Base-by-base conservation (phyloP, 2,329 filamentous ascomycete species). In the Trichoderma polysporum region DNA sequence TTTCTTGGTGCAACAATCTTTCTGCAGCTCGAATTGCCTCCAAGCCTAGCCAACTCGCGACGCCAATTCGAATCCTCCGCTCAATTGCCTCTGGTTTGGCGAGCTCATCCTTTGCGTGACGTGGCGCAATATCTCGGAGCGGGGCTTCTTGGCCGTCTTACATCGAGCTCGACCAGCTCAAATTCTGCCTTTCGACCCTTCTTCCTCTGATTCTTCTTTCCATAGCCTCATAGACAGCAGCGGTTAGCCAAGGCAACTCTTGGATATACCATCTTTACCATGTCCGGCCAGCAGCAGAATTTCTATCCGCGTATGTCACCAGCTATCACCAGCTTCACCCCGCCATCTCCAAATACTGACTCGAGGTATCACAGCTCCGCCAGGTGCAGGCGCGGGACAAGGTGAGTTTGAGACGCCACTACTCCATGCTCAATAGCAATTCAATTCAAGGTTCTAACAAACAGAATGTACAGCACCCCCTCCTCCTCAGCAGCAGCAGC, bases 221-320 rank as follows among this genome's bases (percentile, higher is more conserved):
- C 8, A 13, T 33, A 17, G 7, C 19, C 15, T n/a, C 8, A 13
- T 25, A 22, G 17, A 15, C 29, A 53, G 53, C 57, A 8, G 12
- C 45, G 12, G 8, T 49, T 1, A 6, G 12, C 6, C 31, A 49
- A n/a, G 25, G 37, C 19, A 37, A 39, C 22, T 35, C 37, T 22
- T 31, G 10, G 5, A 35, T n/a, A 5, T 19, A 22, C 29, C n/a
- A n/a, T n/a, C 58, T 25, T 50, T 29, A 68, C 7, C 68, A 83
- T 84, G 79, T 80, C 81, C 67, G 75, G 74, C 62, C 76, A 77
- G 49, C 73, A 76, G 56, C 79, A 76, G 59, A 79, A 80, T 66
- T 84, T 80, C 71, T 84, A 84, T 73, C 82, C 83, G 68, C 83
- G 82, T 84, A 75, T 73, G 81, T 75, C 59, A n/a, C 25, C 6